Conservation (phyloP, 23 red algal species). For the Gracilariopsis chorda region DNA sequence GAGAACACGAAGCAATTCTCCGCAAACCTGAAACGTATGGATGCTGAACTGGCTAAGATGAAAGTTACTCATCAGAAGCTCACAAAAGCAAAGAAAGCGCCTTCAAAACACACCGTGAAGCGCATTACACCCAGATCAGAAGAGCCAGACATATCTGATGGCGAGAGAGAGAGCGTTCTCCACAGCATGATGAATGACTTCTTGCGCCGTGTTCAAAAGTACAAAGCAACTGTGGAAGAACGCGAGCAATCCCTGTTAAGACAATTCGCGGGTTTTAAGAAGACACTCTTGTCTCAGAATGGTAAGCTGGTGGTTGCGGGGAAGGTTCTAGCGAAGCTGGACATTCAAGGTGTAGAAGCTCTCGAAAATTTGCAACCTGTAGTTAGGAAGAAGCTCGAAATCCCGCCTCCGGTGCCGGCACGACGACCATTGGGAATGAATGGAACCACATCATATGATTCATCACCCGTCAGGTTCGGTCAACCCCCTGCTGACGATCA, state of each 20-base stretch:
- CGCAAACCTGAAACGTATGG: neutral
- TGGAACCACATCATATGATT: neutral
- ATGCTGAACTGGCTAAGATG: neutral
- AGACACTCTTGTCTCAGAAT: constrained; percentile 21
- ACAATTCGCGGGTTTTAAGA: constrained; percentile 17
- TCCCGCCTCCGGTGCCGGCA: neutral
- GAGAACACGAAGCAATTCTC: constrained; percentile 29
- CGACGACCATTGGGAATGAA: neutral
- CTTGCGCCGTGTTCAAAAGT: constrained; percentile 7
- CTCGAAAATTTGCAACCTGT: constrained; percentile 5
- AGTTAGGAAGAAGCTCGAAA: neutral
- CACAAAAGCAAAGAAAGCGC: neutral
- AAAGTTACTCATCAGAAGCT: neutral
- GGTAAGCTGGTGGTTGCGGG: neutral
- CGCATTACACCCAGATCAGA: neutral
- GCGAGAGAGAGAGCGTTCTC: neutral
- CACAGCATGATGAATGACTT: constrained; percentile 3
- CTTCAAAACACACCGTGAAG: neutral
- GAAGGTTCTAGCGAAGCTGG: neutral
- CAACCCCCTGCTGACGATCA: too few species aligned
- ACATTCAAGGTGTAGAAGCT: constrained; percentile 9
- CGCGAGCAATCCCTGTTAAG: constrained; percentile 24
- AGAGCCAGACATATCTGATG: neutral
- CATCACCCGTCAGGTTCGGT: too few species aligned
- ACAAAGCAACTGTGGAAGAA: constrained; percentile 17